These are phyloP conservation scores for Talaromyces amestolkiae DNA, from an alignment of 2,329 filamentous ascomycete species.

Conservation along the genomic window DNA sequence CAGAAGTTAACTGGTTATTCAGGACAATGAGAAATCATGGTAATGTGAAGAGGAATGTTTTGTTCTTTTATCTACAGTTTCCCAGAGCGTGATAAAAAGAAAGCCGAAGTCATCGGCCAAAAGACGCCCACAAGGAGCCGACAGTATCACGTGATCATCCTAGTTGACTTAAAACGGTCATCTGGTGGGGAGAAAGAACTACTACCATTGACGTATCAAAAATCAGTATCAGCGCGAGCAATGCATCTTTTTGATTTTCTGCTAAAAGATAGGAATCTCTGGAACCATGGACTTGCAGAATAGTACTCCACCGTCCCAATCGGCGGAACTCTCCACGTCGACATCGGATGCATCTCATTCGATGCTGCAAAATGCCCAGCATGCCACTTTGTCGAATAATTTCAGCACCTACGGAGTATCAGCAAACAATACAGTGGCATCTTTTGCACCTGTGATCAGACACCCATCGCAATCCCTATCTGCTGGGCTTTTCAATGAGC, in stretches of 20 bases:
- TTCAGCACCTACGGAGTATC: not conserved
- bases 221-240: not conserved
- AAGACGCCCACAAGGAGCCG: no score
- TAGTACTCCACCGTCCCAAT: conserved; percentile 11
- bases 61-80: no score
- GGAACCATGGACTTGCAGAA: conserved; percentile 15
- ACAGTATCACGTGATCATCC: no score
- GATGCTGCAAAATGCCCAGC: conserved; percentile 1
- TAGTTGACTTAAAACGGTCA: not conserved
- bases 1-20: no score
- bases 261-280: not conserved
- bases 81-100: no score
- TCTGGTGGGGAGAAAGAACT: not conserved
- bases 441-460: not conserved
- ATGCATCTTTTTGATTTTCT: conserved; percentile 2
- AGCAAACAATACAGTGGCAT: not conserved
- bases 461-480: not conserved
- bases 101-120: not conserved
- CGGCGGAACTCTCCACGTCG: conserved; percentile 11
- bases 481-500: not conserved
- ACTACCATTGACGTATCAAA: not conserved
- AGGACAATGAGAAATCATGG: no score
- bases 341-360: conserved; percentile 17
- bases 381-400: not conserved
- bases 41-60: no score